Conservation (phyloP, 345 rosid species). For the Eucalyptus marginata region DNA sequence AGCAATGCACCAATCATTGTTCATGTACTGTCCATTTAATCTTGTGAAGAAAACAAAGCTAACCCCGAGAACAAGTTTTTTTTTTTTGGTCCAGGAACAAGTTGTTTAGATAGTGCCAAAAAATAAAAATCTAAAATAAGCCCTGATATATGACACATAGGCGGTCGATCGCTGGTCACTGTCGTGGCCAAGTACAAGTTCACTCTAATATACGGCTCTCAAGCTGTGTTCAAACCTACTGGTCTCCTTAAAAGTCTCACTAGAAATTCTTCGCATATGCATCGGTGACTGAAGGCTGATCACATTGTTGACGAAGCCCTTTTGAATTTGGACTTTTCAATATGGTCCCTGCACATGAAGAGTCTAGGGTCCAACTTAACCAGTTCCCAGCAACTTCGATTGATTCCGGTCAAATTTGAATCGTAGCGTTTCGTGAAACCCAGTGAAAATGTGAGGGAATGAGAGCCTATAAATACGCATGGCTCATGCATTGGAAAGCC, state of each 20-base stretch:
- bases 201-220: neutral
- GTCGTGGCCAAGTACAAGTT: neutral
- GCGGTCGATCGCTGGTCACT: neutral
- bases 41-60: neutral
- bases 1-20: neutral
- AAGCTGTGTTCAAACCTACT: neutral
- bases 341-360: neutral
- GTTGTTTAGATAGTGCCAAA: neutral
- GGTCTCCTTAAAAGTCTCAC: neutral
- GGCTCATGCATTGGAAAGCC: neutral
- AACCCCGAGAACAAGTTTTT: neutral
- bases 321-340: neutral
- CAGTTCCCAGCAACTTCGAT: neutral
- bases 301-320: neutral
- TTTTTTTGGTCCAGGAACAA: neutral
- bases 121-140: neutral
- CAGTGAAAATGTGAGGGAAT: neutral
- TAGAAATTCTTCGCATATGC: neutral
- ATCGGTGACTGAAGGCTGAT: neutral
- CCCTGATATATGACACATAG: neutral
- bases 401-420: neutral
- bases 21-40: neutral
- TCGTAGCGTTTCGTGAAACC: neutral
- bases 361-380: neutral
- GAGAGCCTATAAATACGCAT: neutral